Evolutionary conservation across 2,329 filamentous ascomycete species (phyloP), one percentile per base, ranked within the genome.

Genomic region (Gremmenia infestans): DNA sequence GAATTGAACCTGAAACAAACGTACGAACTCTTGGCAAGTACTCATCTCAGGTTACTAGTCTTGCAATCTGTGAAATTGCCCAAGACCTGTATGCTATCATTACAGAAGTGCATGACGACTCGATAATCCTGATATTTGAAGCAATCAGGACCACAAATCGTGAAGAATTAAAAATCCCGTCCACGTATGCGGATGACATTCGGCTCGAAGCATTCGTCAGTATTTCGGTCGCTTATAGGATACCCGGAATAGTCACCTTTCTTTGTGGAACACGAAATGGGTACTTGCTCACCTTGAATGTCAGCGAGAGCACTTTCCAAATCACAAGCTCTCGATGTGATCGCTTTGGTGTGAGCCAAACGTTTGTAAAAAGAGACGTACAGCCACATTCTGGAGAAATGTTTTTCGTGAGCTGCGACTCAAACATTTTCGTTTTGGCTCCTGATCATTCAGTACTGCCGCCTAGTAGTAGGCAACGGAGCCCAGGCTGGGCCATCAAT

Each of bases 341-440:
- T 53, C 59, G 62, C 8, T 57, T 71, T 49, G 69, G 68, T 8
- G 52, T 55, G 19, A 66, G 62, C 22, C 55, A 66, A n/a, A 65
- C 60, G 5, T 57, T 57, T 5, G 50, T 71, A 9, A 62, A 48
- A 23, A 62, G 45, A 55, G 64, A 68, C 54, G 55, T 63, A 9
- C 52, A 60, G 35, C 36, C 36, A 14, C 42, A 43, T 12, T 56
- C 53, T n/a, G 48, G 52, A 12, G 54, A 63, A 22, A 68, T 72
- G 2, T 71, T 75, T 2, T 72, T 83, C 11, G 71, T 75, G 11
- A 78, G 72, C 40, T 83, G 78, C 56, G 79, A 81, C 39, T 74
- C 74, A 12, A 73, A 66, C 11, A 67, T 83, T 2, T 70, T 61
- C 42, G 52, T 49, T 14, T 43, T 71, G 5, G 54, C 23, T n/a